Conservation (phyloP, 805 yeast species). For the Isabelozyma rhagii region DNA sequence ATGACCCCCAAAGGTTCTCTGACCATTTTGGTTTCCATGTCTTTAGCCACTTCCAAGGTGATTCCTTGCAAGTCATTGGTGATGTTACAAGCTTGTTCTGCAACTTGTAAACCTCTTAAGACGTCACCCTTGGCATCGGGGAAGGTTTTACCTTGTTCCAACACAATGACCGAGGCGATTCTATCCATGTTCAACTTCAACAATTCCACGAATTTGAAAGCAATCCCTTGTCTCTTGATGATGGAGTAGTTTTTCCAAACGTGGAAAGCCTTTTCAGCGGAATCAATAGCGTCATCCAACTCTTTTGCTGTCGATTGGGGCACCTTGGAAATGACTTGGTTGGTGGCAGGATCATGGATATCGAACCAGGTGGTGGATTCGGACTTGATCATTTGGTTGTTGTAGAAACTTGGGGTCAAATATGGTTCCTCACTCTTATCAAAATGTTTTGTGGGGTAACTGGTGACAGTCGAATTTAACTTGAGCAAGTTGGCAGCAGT, state of each 20-base stretch:
- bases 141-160: slow-evolving; percentile 65
- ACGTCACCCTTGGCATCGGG: slow-evolving; percentile 74
- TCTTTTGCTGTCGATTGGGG: slow-evolving; percentile 72
- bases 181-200: slow-evolving; percentile 66
- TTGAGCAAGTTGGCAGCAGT: slow-evolving; percentile 4
- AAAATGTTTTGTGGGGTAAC: slow-evolving; percentile 42
- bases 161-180: slow-evolving; percentile 53
- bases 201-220: slow-evolving; percentile 64
- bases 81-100: slow-evolving; percentile 68
- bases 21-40: slow-evolving; percentile 76
- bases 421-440: slow-evolving; percentile 38
- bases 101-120: slow-evolving; percentile 72
- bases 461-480: slow-evolving; percentile 29
- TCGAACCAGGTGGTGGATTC: slow-evolving; percentile 59
- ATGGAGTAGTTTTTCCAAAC: slow-evolving; percentile 53
- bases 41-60: slow-evolving; percentile 63
- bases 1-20: slow-evolving; percentile 75
- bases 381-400: slow-evolving; percentile 50
- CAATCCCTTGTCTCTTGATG: slow-evolving; percentile 68
- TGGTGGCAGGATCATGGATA: slow-evolving; percentile 74
- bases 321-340: slow-evolving; percentile 59
- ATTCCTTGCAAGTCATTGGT: slow-evolving; percentile 63
- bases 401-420: slow-evolving; percentile 48
- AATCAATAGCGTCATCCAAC: slow-evolving; percentile 59
- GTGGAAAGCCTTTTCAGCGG: slow-evolving; percentile 62